Conservation (phyloP, 2,329 filamentous ascomycete genomes). For the Botryotinia calthae region DNA sequence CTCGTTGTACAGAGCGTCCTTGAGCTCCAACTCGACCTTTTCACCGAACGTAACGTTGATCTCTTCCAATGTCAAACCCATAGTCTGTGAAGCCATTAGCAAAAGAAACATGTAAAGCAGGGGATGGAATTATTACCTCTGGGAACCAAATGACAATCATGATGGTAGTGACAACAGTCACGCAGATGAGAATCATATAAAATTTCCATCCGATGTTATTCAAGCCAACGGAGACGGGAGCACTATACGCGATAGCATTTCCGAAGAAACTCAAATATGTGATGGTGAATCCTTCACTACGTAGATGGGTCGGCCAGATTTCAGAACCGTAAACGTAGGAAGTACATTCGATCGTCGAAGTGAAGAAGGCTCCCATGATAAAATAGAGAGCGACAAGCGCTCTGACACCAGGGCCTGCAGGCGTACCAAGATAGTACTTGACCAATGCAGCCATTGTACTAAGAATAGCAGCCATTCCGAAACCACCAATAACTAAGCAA, state of each 20-base stretch:
- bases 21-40: conserved; percentile 25
- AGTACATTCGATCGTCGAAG: conserved; percentile 14
- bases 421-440: conserved; percentile 17
- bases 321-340: conserved; percentile 40
- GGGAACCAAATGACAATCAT: conserved; percentile 34
- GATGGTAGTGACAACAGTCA: conserved; percentile 32
- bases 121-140: conserved; percentile 25
- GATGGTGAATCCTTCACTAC: conserved; percentile 26
- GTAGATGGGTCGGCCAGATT: conserved; percentile 40
- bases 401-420: conserved; percentile 4
- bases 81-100: conserved; percentile 25
- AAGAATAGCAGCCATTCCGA: conserved; percentile 30
- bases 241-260: conserved; percentile 12
- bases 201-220: conserved; percentile 39
- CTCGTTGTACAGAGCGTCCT: conserved; percentile 14
- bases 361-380: conserved; percentile 12
- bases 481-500: conserved; percentile 28
- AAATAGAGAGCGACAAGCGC: conserved; percentile 18
- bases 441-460: conserved; percentile 24
- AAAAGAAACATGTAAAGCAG: too few species aligned
- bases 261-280: conserved; percentile 12
- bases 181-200: conserved; percentile 36
- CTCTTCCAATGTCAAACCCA: conserved; percentile 38
- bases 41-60: conserved; percentile 38
- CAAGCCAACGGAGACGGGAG: conserved; percentile 12